Percentiles rank a stretch among this genome's conserved stretches.
Evolutionary conservation across 805 yeast genomes (phyloP).

Genomic region (Kodamaea jinghongensis): DNA sequence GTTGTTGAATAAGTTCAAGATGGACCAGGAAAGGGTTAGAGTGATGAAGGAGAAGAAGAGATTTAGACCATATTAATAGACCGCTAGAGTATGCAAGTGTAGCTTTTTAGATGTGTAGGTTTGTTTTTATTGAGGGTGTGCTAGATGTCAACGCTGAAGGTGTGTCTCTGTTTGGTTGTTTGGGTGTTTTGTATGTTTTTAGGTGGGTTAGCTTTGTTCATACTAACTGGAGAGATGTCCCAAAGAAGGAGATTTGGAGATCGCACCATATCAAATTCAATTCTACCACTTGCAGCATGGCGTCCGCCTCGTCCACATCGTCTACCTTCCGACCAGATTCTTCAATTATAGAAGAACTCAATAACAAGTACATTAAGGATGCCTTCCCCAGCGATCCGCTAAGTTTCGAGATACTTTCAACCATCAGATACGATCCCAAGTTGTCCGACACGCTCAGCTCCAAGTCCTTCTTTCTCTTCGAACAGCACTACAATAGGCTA

Average conservation of each 20-base stretch:
- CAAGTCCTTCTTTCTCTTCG: constrained; percentile 53
- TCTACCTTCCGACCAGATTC: too few species aligned
- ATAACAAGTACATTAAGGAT: constrained; percentile 6
- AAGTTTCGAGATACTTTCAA: constrained; percentile 59
- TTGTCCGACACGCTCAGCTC: constrained; percentile 27
- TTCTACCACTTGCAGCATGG: too few species aligned
- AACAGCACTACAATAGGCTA: constrained; percentile 62
- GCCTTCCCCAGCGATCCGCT: constrained; percentile 13
- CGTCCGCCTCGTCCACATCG: too few species aligned
- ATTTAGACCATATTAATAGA: constrained; percentile 72
- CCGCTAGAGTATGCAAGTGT: neutral
- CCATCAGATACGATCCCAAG: constrained; percentile 73
- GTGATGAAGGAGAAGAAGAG: constrained; percentile 75
- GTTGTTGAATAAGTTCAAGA: constrained; percentile 75
- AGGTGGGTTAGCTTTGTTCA: too few species aligned
- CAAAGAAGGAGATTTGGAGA: too few species aligned
- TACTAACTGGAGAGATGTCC: too few species aligned
- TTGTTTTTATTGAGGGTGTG: too few species aligned
- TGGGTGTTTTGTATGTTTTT: too few species aligned
- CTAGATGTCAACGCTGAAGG: too few species aligned
- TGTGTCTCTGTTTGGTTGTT: too few species aligned
- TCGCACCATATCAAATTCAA: too few species aligned
- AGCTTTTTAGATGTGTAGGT: neutral
- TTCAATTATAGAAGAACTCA: constrained; percentile 4
- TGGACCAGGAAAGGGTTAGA: constrained; percentile 83